Evolutionary conservation across 306 rosid genomes (phyloP).

Genomic region (Cicer yamashitae): DNA sequence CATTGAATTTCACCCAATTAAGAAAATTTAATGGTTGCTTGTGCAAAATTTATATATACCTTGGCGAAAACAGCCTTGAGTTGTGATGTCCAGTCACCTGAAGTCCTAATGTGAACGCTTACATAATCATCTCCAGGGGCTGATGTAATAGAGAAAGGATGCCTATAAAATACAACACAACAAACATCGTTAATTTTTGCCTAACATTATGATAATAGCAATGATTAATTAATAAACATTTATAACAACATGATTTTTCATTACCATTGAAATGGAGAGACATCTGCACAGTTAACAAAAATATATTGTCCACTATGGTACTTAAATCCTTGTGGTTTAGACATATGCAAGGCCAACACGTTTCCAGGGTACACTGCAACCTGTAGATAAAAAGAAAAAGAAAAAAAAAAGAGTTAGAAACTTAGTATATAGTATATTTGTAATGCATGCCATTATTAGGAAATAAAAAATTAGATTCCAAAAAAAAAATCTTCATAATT

Average conservation of each 20-base stretch:
- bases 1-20: not conserved
- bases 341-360: conserved; percentile 81
- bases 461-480: not conserved
- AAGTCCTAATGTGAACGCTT: conserved; percentile 83
- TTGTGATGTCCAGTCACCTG: conserved; percentile 90
- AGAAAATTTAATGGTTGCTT: not conserved
- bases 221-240: not conserved
- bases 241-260: not conserved
- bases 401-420: not conserved
- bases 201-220: not conserved
- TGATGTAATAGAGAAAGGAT: conserved; percentile 88
- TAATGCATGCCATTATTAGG: not conserved
- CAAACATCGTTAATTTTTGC: not conserved
- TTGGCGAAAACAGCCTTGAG: conserved; percentile 72
- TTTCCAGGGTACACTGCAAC: conserved; percentile 97
- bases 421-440: not conserved
- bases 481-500: not conserved
- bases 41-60: conserved; percentile 53
- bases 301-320: conserved; percentile 91
- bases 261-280: conserved; percentile 89
- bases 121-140: conserved; percentile 89
- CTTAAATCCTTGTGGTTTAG: conserved; percentile 86
- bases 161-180: conserved; percentile 54
- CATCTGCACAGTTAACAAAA: conserved; percentile 71
- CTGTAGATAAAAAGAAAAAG: conserved; percentile 42